Conservation (phyloP, 2,329 filamentous ascomycete genomes). For the Ceratocystis alfenasii region DNA sequence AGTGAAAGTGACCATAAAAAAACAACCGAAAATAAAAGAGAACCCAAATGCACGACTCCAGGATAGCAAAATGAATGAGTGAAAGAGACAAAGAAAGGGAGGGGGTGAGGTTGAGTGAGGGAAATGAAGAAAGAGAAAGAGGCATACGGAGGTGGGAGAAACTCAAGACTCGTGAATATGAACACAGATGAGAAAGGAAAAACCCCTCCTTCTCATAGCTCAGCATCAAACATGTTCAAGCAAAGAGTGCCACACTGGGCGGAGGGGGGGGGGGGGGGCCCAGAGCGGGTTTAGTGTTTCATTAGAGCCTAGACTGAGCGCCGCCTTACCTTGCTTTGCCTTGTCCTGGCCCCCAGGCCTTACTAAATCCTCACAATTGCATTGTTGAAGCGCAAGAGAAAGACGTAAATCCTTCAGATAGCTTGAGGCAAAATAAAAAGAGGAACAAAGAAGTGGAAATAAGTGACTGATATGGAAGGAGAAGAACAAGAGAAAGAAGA, state of each 20-base stretch:
- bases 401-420: not conserved
- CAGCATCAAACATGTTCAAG: no score
- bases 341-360: not conserved
- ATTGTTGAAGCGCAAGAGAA: not conserved
- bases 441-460: not conserved
- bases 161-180: not conserved
- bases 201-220: not conserved
- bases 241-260: no score
- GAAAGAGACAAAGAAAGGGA: not conserved
- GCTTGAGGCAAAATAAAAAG: not conserved
- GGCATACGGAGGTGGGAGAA: not conserved
- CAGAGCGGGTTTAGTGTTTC: conserved; percentile 7
- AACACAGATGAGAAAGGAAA: not conserved
- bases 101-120: not conserved
- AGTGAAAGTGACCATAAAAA: not conserved
- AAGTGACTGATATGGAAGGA: no score
- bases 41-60: conserved; percentile 1
- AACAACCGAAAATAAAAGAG: not conserved
- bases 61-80: not conserved
- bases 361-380: not conserved
- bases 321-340: not conserved
- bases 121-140: conserved; percentile 4
- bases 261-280: not conserved
- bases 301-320: not conserved
- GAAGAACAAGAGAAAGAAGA: not conserved